Percentiles rank a stretch among this genome's conserved stretches.
Conservation (phyloP, 2,329 filamentous ascomycete genomes). For the Ascochyta fabae region DNA sequence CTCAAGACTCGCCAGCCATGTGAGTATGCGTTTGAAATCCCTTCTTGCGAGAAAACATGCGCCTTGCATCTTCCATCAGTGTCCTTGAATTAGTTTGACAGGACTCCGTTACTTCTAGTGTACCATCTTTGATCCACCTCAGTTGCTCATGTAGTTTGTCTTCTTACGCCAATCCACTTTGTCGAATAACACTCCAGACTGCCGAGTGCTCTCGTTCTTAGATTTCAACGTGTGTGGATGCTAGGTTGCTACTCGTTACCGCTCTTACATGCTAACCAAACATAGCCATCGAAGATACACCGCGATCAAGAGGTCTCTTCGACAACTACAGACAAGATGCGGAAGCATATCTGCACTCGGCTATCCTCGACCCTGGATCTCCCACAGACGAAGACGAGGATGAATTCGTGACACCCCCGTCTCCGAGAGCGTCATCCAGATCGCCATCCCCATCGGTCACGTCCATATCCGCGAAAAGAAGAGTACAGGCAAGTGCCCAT, state of each 20-base stretch:
- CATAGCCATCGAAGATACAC: neutral
- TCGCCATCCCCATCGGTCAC: conserved; percentile 18
- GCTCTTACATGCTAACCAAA: neutral
- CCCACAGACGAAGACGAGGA: conserved; percentile 43
- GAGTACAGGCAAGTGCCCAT: conserved; percentile 36
- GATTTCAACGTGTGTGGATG: too few species aligned
- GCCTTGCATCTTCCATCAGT: neutral
- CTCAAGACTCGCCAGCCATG: conserved; percentile 9
- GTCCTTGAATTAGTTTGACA: neutral
- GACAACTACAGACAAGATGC: neutral
- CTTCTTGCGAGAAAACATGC: neutral
- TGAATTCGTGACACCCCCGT: conserved; percentile 29
- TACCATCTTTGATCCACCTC: neutral
- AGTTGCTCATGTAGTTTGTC: neutral
- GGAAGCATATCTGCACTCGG: neutral
- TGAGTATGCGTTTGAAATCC: conserved; percentile 11
- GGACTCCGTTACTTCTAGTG: neutral
- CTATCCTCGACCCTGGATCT: conserved; percentile 30
- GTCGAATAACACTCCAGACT: too few species aligned
- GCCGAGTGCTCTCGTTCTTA: too few species aligned
- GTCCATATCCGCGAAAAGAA: conserved; percentile 27
- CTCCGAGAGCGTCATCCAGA: conserved; percentile 22
- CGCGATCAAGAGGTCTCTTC: conserved; percentile 1
- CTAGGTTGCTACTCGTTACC: neutral
- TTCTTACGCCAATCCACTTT: too few species aligned